Evolutionary conservation across 305 asterid species (phyloP).

Genomic region (Ajuga reptans): DNA sequence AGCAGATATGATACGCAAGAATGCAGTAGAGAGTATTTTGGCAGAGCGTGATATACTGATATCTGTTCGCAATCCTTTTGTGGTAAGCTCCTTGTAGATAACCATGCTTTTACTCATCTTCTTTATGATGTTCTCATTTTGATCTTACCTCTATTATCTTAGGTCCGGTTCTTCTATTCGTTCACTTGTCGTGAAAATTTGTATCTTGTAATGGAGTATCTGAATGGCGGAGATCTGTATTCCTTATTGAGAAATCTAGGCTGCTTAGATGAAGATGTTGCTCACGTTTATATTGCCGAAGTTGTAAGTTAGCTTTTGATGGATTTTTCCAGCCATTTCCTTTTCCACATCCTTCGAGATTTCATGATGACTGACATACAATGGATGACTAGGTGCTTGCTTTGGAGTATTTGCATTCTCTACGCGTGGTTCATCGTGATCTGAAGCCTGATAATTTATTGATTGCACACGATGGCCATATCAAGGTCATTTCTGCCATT

Average conservation of each 20-base stretch:
- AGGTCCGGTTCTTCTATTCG: slow-evolving; percentile 99
- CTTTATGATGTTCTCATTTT: slow-evolving; percentile 21
- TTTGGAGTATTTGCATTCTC: slow-evolving; percentile 92
- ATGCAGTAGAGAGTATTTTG: slow-evolving; percentile 97
- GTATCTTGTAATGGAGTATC: slow-evolving; percentile 98
- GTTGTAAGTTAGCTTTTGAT: slow-evolving; percentile 58
- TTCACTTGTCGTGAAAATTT: slow-evolving; percentile 98
- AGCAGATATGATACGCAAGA: slow-evolving; percentile 99
- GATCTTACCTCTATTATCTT: slow-evolving; percentile 21
- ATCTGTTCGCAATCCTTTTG: slow-evolving; percentile 98
- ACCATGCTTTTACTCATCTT: slow-evolving; percentile 17
- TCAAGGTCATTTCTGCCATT: slow-evolving; percentile 62
- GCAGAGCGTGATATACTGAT: slow-evolving; percentile 97
- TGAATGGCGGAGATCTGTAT: slow-evolving; percentile 98
- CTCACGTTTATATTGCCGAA: slow-evolving; percentile 96
- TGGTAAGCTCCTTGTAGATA: slow-evolving; percentile 63
- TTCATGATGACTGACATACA: slow-evolving; percentile 19
- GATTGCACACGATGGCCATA: slow-evolving; percentile 98
- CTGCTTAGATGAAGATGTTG: slow-evolving; percentile 97
- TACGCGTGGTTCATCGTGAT: slow-evolving; percentile 98
- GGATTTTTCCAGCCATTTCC: slow-evolving; percentile 9
- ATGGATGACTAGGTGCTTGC: slow-evolving; percentile 82
- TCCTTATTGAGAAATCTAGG: slow-evolving; percentile 94
- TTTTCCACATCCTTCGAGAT: slow-evolving; percentile 9
- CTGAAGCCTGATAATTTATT: slow-evolving; percentile 97